Evolutionary conservation across 2,329 filamentous ascomycete species (phyloP).

Genomic region (Aspergillus sp.): DNA sequence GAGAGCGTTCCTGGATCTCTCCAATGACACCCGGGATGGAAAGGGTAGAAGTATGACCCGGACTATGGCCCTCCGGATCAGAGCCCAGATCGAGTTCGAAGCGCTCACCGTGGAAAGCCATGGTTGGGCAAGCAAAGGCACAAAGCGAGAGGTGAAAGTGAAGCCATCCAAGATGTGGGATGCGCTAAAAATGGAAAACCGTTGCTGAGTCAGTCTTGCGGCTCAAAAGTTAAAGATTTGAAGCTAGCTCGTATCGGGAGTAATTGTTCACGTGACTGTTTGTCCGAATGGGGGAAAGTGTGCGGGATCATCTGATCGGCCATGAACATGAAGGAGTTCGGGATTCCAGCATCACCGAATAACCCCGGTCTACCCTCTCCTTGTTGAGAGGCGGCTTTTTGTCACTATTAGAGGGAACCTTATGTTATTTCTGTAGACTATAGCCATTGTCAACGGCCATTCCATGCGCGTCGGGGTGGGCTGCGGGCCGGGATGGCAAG

Average conservation of each 20-base stretch:
- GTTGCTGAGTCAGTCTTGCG: conserved; percentile 27
- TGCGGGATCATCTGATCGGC: conserved; percentile 19
- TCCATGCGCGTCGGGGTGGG: not conserved
- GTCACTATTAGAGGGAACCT: not conserved
- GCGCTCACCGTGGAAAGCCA: conserved; percentile 59
- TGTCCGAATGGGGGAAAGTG: conserved; percentile 14
- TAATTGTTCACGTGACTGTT: conserved; percentile 22
- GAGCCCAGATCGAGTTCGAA: conserved; percentile 60
- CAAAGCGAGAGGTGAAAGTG: conserved; percentile 10
- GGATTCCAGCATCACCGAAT: not conserved
- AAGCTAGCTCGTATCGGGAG: conserved; percentile 17
- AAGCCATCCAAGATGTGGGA: conserved; percentile 2
- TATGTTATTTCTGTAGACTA: not conserved
- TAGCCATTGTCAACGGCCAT: not conserved
- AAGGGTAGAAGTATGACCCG: conserved; percentile 16
- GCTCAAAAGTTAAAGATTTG: conserved; percentile 39
- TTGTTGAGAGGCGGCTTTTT: no score
- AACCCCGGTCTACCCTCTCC: no score
- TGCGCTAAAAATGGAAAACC: conserved; percentile 4
- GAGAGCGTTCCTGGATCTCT: conserved; percentile 77
- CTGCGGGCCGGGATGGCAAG: not conserved
- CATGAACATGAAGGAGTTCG: not conserved
- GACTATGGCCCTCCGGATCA: conserved; percentile 19
- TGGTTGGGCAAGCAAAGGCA: conserved; percentile 21
- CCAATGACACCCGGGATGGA: conserved; percentile 54